A percentile compares a stretch with the other conserved stretches of the same genome.
phyloP scores from a whole-genome alignment of 495 filamentous ascomycete species.

The Eremomyces bilateralis region DNA sequence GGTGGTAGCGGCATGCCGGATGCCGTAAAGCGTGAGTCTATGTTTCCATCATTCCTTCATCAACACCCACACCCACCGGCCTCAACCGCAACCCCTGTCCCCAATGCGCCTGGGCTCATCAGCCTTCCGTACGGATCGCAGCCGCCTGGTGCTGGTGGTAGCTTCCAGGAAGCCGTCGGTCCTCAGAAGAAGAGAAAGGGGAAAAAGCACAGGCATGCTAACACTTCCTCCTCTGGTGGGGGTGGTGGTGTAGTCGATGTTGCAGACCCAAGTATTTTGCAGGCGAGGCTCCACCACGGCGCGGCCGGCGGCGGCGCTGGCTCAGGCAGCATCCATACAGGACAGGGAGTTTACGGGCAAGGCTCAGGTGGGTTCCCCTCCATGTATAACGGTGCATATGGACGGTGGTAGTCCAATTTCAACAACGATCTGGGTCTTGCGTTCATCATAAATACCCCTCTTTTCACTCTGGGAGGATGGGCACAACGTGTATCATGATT shows the following conservation, averaged over 20 bases:
- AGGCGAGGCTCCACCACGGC: conserved; percentile 88
- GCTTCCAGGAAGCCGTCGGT: conserved; percentile 45
- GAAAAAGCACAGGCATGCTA: conserved; percentile 99
- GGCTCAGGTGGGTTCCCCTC: conserved; percentile 97
- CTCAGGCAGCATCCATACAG: background rate
- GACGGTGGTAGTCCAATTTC: conserved; percentile 44
- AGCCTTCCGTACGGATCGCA: conserved; percentile 48
- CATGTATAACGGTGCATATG: conserved; percentile 33
- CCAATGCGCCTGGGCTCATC: conserved; percentile 30
- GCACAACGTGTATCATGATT: too few species aligned
- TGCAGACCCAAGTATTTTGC: conserved; percentile 98
- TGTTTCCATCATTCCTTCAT: conserved; percentile 60
- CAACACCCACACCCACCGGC: conserved; percentile 30
- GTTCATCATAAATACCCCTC: too few species aligned
- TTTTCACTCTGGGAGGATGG: too few species aligned
- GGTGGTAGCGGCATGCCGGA: conserved; percentile 47
- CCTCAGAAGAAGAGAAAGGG: conserved; percentile 97
- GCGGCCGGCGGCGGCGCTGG: conserved; percentile 67
- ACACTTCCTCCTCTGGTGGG: conserved; percentile 98
- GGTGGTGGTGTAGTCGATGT: conserved; percentile 92
- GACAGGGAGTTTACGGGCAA: conserved; percentile 25
- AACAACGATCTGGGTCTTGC: too few species aligned
- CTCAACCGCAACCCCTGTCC: conserved; percentile 56
- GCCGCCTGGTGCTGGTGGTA: conserved; percentile 58
- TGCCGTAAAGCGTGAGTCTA: conserved; percentile 83